Percentiles rank a stretch among this genome's conserved stretches.
phyloP scores from a whole-genome alignment of 345 rosid species.

The Aegle marmelos region DNA sequence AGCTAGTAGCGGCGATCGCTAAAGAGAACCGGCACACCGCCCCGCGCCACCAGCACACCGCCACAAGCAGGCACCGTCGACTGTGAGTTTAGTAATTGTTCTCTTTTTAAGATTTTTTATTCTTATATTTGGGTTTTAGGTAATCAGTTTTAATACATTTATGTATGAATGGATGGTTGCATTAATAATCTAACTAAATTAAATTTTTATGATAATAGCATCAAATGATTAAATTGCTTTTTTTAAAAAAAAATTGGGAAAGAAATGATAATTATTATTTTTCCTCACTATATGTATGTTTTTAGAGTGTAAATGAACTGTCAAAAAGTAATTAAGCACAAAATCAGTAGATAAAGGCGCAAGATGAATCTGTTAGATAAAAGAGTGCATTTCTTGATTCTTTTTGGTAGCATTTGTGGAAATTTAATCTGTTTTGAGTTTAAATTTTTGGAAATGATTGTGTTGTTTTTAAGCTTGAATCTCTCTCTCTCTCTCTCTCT shows the following conservation, averaged over 20 bases:
- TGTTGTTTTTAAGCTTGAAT: not conserved
- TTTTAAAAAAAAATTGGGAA: too few relatives aligned
- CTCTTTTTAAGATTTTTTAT: too few relatives aligned
- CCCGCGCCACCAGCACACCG: not conserved
- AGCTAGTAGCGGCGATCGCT: too few relatives aligned
- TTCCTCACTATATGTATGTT: not conserved
- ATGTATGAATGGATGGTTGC: too few relatives aligned
- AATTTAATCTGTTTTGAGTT: not conserved
- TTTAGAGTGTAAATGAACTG: not conserved
- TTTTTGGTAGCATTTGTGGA: not conserved
- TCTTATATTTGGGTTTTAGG: not conserved
- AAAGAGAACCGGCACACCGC: not conserved
- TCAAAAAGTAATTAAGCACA: not conserved
- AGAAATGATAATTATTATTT: too few relatives aligned
- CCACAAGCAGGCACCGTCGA: not conserved
- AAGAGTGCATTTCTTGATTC: not conserved
- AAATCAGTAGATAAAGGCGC: not conserved
- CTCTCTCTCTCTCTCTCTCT: too few relatives aligned
- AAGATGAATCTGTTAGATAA: not conserved
- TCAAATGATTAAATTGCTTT: too few relatives aligned
- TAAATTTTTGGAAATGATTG: not conserved
- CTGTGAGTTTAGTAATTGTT: not conserved
- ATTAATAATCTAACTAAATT: too few relatives aligned
- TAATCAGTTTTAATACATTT: too few relatives aligned
- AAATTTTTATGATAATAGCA: too few relatives aligned